A percentile compares a stretch with the other conserved stretches of the same genome.
These are phyloP conservation scores for Mortierella claussenii DNA, from an alignment of 192 early-diverging fungal genomes.

Conservation along the genomic window DNA sequence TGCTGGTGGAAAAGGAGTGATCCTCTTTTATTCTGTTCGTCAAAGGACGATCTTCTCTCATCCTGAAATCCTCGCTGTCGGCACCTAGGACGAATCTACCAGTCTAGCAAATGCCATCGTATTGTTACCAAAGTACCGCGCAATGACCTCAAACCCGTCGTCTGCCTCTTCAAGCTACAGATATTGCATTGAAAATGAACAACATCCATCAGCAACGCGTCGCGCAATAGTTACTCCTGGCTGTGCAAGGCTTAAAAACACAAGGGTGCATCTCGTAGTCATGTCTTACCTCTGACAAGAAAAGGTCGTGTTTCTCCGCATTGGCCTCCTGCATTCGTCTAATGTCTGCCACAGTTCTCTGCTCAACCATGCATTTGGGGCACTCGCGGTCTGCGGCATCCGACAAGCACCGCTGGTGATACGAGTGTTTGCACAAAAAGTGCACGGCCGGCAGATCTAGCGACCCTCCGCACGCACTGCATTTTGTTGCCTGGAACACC, in stretches of 20 bases:
- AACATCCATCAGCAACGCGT: no score
- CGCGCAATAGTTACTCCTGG: no score
- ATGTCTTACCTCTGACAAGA: constrained; percentile 73
- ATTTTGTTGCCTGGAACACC: constrained; percentile 84
- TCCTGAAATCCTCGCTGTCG: no score
- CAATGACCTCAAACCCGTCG: constrained; percentile 89
- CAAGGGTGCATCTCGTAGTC: neutral
- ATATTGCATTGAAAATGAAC: constrained; percentile 2
- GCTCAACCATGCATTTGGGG: constrained; percentile 86
- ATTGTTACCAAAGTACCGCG: constrained; percentile 92
- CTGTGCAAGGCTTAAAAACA: constrained; percentile 9
- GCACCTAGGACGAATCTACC: constrained; percentile 57
- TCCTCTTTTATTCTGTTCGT: no score
- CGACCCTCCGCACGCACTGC: constrained; percentile 72
- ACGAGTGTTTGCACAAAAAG: constrained; percentile 96
- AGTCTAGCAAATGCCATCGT: constrained; percentile 74
- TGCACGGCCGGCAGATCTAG: constrained; percentile 93
- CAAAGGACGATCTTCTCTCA: neutral
- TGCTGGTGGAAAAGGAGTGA: no score
- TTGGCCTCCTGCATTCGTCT: constrained; percentile 79
- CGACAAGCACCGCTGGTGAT: constrained; percentile 82
- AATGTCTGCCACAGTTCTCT: constrained; percentile 85
- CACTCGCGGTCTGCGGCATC: constrained; percentile 69
- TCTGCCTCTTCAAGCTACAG: constrained; percentile 77
- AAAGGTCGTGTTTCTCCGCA: constrained; percentile 82